A percentile compares a stretch with the other conserved stretches of the same genome.
phyloP scores from a whole-genome alignment of 1,284 basidiomycete genomes.

The Abortiporus biennis region DNA sequence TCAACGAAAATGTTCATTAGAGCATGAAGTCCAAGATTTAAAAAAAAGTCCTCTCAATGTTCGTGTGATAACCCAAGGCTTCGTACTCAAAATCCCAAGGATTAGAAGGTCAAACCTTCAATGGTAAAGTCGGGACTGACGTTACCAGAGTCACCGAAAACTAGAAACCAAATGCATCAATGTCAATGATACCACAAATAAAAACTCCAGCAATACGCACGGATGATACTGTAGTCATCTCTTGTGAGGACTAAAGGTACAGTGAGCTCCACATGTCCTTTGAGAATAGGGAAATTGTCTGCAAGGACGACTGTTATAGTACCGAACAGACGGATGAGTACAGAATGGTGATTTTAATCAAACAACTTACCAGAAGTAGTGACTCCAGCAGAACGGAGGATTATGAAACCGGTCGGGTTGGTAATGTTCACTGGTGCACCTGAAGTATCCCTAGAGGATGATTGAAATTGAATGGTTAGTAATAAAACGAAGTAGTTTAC shows the following conservation, averaged over 20 bases:
- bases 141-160: slow-evolving; percentile 25
- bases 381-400: slow-evolving; percentile 27
- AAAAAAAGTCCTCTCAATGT: no score
- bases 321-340: not conserved
- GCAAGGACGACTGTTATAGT: slow-evolving; percentile 29
- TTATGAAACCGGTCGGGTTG: slow-evolving; percentile 32
- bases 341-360: not conserved
- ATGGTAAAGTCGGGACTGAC: slow-evolving; percentile 20
- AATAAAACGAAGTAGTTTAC: not conserved
- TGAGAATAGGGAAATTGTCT: slow-evolving; percentile 29
- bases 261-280: slow-evolving; percentile 17
- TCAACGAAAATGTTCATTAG: no score
- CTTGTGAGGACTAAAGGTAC: slow-evolving; percentile 20
- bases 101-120: slow-evolving; percentile 5
- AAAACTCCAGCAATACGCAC: slow-evolving; percentile 8
- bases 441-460: slow-evolving; percentile 35
- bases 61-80: no score
- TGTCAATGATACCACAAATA: not conserved
- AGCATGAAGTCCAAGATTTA: no score
- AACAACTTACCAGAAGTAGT: slow-evolving; percentile 21
- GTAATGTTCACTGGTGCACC: slow-evolving; percentile 35
- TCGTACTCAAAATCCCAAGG: no score
- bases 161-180: slow-evolving; percentile 8
- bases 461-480: not conserved
- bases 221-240: slow-evolving; percentile 20